Percentiles rank a stretch among this genome's conserved stretches.
These are phyloP conservation scores for Phytophthora uliginosa DNA, from an alignment of 352 stramenopile species.

Conservation along the genomic window DNA sequence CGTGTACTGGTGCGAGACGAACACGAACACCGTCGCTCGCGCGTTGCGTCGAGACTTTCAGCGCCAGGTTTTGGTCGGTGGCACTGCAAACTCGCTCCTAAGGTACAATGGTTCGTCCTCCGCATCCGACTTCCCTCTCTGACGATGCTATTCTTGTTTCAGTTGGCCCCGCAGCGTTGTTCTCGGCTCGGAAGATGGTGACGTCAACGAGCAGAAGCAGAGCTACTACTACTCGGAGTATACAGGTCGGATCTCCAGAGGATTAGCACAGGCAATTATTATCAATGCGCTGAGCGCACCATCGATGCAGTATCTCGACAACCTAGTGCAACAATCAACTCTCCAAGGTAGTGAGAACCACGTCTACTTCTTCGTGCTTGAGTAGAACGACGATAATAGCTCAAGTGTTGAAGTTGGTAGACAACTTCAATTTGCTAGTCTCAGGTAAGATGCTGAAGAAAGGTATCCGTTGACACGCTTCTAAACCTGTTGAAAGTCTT, in stretches of 20 bases:
- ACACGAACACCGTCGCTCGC: constrained; percentile 67
- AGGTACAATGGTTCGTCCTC: constrained; percentile 37
- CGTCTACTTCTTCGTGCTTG: constrained; percentile 39
- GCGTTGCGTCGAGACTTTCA: constrained; percentile 54
- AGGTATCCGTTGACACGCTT: background rate
- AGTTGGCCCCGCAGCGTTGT: constrained; percentile 75
- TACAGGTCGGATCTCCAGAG: constrained; percentile 62
- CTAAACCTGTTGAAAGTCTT: background rate
- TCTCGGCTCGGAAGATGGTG: constrained; percentile 46
- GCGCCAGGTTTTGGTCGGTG: constrained; percentile 62
- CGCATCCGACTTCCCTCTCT: background rate
- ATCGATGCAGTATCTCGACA: constrained; percentile 72
- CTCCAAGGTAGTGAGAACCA: constrained; percentile 31
- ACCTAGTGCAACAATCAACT: constrained; percentile 48
- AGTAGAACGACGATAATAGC: constrained; percentile 15
- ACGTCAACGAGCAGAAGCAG: constrained; percentile 41
- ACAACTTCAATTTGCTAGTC: background rate
- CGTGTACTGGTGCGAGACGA: constrained; percentile 80
- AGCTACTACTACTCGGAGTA: constrained; percentile 75
- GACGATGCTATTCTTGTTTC: background rate
- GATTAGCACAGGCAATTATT: constrained; percentile 30
- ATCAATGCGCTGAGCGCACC: constrained; percentile 60
- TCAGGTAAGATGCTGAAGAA: background rate
- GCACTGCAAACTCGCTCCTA: constrained; percentile 57
- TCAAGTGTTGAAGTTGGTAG: background rate